Base-by-base conservation (phyloP, 257 asterid genomes). In the Solanum corneliomulleri region DNA sequence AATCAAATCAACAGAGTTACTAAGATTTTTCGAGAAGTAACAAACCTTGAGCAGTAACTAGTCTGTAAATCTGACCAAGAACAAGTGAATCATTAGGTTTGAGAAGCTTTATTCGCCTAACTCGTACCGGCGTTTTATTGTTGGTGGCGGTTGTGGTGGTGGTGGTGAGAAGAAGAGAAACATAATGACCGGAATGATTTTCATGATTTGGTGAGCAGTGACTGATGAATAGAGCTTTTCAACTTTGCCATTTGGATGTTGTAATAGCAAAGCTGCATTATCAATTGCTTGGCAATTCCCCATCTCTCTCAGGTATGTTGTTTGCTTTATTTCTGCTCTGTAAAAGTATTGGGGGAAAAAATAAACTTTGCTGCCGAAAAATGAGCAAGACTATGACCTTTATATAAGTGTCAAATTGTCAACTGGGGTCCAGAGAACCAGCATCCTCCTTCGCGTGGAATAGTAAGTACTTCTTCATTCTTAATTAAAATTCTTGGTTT, bases 251-350 rank as follows among this genome's bases (percentile, higher is more conserved):
- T 77, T 94, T 72, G 98, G 97, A 83, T 94, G 95, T 76, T 96
- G 99, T 14, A 96, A 71, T 1, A 89, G 84, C 15, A 94, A 87
- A 86, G 92, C 89, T 86, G 98, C 98, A 88, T 92, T 94, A 74
- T 94, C 98, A 45, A 96, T 92, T 49, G 98, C 98, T 90, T 96
- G 99, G 87, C 98, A 96, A 86, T 96, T 96, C 9, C 99, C 99
- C 99, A 96, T 96, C 82, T 89, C 60, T 75, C 33, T 6, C 23
- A 33, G 2, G 31, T 47, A 31, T 64, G 11, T 58, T 83, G 13
- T 35, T 2, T 64, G 2, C 68, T 56, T 7, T 18, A 18, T 0
- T 56, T 56, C 11, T 56, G 18, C 11, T 56, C 64, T 56, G 64
- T 56, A 49, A 52, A 47, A 47, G 20, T 52, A 7, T 52, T 52